phyloP scores from a whole-genome alignment of 2,329 filamentous ascomycete species.

The Cryphonectria carpinicola region DNA sequence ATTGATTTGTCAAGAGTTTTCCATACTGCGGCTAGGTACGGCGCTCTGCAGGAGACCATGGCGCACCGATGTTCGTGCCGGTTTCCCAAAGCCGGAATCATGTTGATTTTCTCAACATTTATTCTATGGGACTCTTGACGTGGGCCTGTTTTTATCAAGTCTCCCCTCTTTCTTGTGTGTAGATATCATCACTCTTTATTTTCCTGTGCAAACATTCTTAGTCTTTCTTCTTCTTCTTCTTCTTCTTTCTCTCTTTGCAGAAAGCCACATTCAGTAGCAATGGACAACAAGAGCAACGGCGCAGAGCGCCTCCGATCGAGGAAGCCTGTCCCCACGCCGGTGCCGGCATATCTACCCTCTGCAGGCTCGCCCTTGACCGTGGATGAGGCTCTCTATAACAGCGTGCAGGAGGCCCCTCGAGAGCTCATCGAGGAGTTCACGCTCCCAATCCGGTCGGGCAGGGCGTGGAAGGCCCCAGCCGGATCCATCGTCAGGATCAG shows the following conservation, averaged over 20 bases:
- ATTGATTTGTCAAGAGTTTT: not conserved
- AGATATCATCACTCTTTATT: not conserved
- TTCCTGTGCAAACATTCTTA: not conserved
- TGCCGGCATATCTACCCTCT: slow-evolving; percentile 52
- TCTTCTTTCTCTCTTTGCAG: not conserved
- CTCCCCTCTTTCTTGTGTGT: not conserved
- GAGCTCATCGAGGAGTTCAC: slow-evolving; percentile 56
- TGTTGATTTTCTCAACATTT: not conserved
- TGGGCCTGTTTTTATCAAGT: not conserved
- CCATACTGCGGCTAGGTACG: not conserved
- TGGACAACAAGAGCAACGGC: slow-evolving; percentile 27
- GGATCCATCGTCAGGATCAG: slow-evolving; percentile 73
- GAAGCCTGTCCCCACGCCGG: slow-evolving; percentile 50
- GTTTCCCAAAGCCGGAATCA: not conserved
- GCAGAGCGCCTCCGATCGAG: slow-evolving; percentile 46
- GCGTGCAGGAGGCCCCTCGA: slow-evolving; percentile 57
- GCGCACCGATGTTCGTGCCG: slow-evolving; percentile 1
- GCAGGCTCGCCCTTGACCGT: slow-evolving; percentile 49
- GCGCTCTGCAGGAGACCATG: not conserved
- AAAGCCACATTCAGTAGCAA: slow-evolving; percentile 25
- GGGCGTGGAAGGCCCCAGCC: slow-evolving; percentile 71
- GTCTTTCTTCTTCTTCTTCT: not conserved
- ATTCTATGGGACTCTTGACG: not conserved
- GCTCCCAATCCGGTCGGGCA: slow-evolving; percentile 73
- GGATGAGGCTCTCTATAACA: slow-evolving; percentile 58